Conservation (phyloP, 306 rosid species). For the Vigna hirtella region DNA sequence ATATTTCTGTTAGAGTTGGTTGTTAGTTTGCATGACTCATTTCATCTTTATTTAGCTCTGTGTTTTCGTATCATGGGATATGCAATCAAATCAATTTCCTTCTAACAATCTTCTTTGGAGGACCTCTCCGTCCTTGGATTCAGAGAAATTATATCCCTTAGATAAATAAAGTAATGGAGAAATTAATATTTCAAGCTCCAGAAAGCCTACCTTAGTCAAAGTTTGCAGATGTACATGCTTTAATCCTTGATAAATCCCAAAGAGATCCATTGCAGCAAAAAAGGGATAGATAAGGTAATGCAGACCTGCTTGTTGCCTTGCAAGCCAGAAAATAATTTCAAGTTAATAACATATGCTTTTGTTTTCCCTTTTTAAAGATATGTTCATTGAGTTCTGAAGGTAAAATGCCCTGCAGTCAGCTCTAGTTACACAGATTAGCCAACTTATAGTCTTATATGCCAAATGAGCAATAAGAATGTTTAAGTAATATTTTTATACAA, state of each 20-base stretch:
- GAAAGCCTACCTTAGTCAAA: conserved; percentile 77
- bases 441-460: conserved; percentile 16
- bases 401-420: conserved; percentile 9
- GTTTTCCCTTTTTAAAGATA: neutral
- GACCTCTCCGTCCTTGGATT: neutral
- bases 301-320: conserved; percentile 69
- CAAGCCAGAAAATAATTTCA: conserved; percentile 36
- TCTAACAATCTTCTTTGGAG: neutral
- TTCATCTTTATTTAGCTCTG: neutral
- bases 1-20: neutral
- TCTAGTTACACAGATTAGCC: conserved; percentile 9
- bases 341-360: conserved; percentile 47
- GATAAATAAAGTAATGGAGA: neutral
- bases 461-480: conserved; percentile 6
- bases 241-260: conserved; percentile 87
- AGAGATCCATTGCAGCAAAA: conserved; percentile 81
- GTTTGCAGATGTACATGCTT: conserved; percentile 86
- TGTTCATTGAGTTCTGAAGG: neutral
- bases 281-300: conserved; percentile 75
- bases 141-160: too few relatives aligned
- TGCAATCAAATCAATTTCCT: neutral
- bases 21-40: neutral
- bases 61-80: neutral
- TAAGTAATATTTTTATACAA: neutral
- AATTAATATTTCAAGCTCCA: conserved; percentile 37